phyloP scores from a whole-genome alignment of 306 rosid genomes.

The Carpinus viminea region DNA sequence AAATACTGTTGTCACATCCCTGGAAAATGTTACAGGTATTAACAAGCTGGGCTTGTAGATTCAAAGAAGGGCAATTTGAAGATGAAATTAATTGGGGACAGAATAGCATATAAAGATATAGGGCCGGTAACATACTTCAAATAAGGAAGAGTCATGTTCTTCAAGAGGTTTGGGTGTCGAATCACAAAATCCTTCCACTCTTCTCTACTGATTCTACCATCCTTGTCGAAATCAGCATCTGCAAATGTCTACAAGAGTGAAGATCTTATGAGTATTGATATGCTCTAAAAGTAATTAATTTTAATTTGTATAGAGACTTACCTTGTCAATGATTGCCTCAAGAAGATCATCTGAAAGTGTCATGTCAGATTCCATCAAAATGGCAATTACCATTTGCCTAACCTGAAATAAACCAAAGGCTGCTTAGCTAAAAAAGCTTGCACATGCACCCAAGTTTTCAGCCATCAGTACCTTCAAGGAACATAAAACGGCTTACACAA shows the following conservation, averaged over 20 bases:
- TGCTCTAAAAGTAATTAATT: not conserved
- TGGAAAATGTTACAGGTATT: slow-evolving; percentile 26
- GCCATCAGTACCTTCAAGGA: not conserved
- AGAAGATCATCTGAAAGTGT: slow-evolving; percentile 70
- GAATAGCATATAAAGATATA: not conserved
- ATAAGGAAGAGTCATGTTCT: slow-evolving; percentile 89
- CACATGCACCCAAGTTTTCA: not conserved
- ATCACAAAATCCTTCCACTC: slow-evolving; percentile 74
- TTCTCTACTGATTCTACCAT: slow-evolving; percentile 73
- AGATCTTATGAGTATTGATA: not conserved
- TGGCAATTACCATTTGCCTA: slow-evolving; percentile 80
- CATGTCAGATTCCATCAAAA: slow-evolving; percentile 65
- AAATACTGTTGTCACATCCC: slow-evolving; percentile 59
- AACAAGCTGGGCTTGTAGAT: not conserved
- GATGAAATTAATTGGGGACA: not conserved
- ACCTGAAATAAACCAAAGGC: slow-evolving; percentile 51
- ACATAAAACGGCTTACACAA: not conserved
- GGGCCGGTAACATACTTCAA: slow-evolving; percentile 55
- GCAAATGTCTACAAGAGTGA: slow-evolving; percentile 58
- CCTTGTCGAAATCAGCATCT: slow-evolving; percentile 67
- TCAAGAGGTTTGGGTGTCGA: slow-evolving; percentile 61
- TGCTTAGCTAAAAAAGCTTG: slow-evolving; percentile 11
- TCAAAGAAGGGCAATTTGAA: not conserved
- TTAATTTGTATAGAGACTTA: slow-evolving; percentile 19
- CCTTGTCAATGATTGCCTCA: slow-evolving; percentile 74